A percentile compares a stretch with the other conserved stretches of the same genome.
phyloP scores from a whole-genome alignment of 768 basidiomycete genomes.

The Lanmaoa rubissima region DNA sequence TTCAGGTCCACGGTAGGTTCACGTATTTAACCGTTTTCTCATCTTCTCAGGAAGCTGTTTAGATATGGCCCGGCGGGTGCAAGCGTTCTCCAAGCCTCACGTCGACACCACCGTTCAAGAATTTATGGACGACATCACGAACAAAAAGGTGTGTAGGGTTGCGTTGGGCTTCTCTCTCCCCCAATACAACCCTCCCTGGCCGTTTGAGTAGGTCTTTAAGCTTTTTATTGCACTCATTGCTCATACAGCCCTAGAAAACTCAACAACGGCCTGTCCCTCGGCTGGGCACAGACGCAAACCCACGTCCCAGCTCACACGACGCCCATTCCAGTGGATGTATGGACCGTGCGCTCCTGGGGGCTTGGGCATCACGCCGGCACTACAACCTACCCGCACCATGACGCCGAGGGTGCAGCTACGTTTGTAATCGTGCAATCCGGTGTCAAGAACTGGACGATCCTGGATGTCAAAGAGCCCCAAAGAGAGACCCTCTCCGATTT shows the following conservation, averaged over 20 bases:
- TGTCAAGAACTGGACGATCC: background rate
- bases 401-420: background rate
- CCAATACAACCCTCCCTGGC: background rate
- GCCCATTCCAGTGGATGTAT: background rate
- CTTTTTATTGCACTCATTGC: background rate
- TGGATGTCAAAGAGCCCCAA: background rate
- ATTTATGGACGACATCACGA: background rate
- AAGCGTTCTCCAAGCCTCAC: background rate
- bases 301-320: accelerated
- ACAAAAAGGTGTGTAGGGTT: background rate
- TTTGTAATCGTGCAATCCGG: background rate
- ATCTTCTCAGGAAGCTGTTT: background rate
- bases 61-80: background rate
- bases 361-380: background rate
- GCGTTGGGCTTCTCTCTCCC: background rate
- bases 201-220: background rate
- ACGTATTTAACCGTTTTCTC: no score
- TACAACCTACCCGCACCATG: background rate
- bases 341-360: background rate
- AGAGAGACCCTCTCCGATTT: background rate
- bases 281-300: background rate
- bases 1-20: no score
- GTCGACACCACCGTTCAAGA: background rate
- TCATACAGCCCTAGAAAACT: background rate
- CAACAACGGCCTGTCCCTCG: background rate